Evolutionary conservation across 2,329 filamentous ascomycete species (phyloP).

Genomic region (Nothophoma quercina): DNA sequence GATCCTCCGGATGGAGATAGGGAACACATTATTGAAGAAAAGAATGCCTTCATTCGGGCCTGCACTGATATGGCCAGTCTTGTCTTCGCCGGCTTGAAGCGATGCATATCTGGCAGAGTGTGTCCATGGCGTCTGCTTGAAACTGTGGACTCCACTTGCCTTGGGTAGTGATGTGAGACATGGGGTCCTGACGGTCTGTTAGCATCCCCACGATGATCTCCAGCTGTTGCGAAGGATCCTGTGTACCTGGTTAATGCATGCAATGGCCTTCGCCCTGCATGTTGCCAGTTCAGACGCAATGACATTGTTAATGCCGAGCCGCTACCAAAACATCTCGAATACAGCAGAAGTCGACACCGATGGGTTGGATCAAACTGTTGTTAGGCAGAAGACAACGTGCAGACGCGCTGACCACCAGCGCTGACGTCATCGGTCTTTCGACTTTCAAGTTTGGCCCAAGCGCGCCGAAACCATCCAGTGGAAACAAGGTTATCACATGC

Average conservation of each 20-base stretch:
- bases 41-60: constrained; percentile 80
- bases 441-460: too few relatives aligned
- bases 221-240: constrained; percentile 24
- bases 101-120: constrained; percentile 38
- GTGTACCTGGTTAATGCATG: constrained; percentile 34
- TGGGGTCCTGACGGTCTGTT: constrained; percentile 26
- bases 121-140: constrained; percentile 13
- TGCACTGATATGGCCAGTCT: constrained; percentile 82
- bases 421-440: constrained; percentile 22
- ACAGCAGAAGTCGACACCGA: not conserved
- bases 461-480: too few relatives aligned
- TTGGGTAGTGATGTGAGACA: constrained; percentile 10
- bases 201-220: constrained; percentile 34
- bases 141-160: not conserved
- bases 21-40: constrained; percentile 93
- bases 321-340: constrained; percentile 22
- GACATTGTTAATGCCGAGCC: constrained; percentile 22
- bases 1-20: constrained; percentile 74
- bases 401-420: too few relatives aligned
- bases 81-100: constrained; percentile 64
- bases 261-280: constrained; percentile 27
- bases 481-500: too few relatives aligned
- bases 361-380: not conserved
- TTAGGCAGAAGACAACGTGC: too few relatives aligned
- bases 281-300: constrained; percentile 27